Evolutionary conservation across 2,329 filamentous ascomycete species (phyloP).

Genomic region (Colletotrichum siamense): DNA sequence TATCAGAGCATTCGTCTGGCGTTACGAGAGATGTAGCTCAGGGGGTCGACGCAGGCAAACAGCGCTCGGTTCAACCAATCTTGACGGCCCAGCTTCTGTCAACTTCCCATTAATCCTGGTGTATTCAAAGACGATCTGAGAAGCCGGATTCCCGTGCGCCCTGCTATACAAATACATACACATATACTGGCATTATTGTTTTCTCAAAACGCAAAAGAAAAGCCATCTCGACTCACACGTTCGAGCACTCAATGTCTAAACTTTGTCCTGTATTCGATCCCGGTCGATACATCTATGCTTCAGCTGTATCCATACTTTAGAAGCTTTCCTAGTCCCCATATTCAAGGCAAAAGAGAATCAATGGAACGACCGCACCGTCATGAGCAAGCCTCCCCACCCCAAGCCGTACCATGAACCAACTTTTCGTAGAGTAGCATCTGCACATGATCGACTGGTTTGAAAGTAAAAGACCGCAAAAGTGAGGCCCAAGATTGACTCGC

Average conservation of each 20-base stretch:
- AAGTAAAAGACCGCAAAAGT: fast-evolving
- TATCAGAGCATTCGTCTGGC: not conserved
- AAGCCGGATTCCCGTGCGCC: not conserved
- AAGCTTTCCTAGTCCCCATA: too few relatives aligned
- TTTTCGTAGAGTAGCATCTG: not conserved
- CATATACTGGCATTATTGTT: not conserved
- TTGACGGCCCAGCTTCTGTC: not conserved
- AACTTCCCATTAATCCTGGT: not conserved
- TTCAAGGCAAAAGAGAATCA: too few relatives aligned
- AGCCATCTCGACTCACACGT: too few relatives aligned
- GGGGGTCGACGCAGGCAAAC: not conserved
- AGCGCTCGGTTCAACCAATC: not conserved
- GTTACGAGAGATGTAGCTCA: not conserved
- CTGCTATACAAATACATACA: not conserved
- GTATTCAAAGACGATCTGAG: not conserved
- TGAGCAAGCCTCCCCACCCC: too few relatives aligned
- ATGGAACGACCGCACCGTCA: too few relatives aligned
- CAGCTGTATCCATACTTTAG: too few relatives aligned
- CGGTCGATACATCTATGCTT: too few relatives aligned
- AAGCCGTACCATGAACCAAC: not conserved
- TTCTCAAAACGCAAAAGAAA: not conserved
- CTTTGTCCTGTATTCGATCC: too few relatives aligned
- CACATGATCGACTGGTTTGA: not conserved
- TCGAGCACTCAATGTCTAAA: too few relatives aligned
- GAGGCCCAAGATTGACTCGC: not conserved